Evolutionary conservation across 129 eudicot species (phyloP), one percentile per base, ranked within the genome.

Genomic region (sunflower (Helianthus annuus)): DNA sequence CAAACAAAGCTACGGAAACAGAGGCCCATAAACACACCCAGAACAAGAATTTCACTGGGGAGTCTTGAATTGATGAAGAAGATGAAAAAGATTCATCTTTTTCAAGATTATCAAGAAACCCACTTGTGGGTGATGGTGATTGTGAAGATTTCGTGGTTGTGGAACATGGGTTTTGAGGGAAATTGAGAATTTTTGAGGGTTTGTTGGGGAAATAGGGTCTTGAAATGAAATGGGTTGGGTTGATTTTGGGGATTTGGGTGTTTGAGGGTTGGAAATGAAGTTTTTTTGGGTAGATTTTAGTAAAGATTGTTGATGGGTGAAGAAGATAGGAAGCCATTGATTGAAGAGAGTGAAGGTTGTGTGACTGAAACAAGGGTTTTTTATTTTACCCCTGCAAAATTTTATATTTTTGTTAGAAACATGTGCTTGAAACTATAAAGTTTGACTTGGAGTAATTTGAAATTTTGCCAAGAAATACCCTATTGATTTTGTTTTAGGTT

Each of bases 1-100:
- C 96, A 79, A 72, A 93, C 51, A 85, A 62, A 36, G 91, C 98
- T 56, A 93, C 73, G 32, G 96, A 93, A 42, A 87, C 86, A 65
- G 98, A 93, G 1, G 98, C 95, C 92, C 98, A 90, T 5, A 93
- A 48, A 53, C 88, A 64, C 3, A 84, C 97, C 98, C 90, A 90
- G 7, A 90, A 69, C 1, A 93, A 16, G 68, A 86, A 83, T 48
- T 93, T 93, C 70, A 78, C 87, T 8, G 96, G 91, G 36, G 82
- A 81, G 5, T 46, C 77, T 49, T 85, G 68, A 39, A 48, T 15
- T 15, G 54, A 55, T 10, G 78, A 74, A 15, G 85, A 69, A 62
- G 57, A 4, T 62, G 36, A 32, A 32, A 32, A 32, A 32, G 36
- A 32, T 32, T 81, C 86, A 57, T 80, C 77, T 8, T 82, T 70